Evolutionary conservation across 2,329 filamentous ascomycete genomes (phyloP), one percentile per base, ranked within the genome.

Genomic region (Claviceps citrina): DNA sequence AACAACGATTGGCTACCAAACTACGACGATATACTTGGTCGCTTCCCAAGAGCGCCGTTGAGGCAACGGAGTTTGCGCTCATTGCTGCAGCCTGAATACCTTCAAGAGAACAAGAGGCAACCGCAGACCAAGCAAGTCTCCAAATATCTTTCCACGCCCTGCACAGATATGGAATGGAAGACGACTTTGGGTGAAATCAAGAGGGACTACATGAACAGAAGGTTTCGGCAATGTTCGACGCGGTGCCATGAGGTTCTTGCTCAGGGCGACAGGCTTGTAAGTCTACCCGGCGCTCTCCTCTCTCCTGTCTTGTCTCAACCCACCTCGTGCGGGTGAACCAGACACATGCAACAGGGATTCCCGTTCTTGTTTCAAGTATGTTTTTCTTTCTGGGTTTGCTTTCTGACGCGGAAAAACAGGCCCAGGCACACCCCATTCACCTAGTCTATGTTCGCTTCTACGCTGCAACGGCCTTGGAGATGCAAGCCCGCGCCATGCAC

Each of bases 401-500:
- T 30, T 15, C n/a, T 16, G 28, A 40, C 26, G 15, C 31, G 27
- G n/a, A n/a, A 8, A 30, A 28, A 16, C 34, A 55, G 54, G 59
- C 59, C 10, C 51, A 60, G 20, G 57, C 69, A 16, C 68, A 74
- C 49, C 67, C 70, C 2, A 58, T 69, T 6, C 68, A 76, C 49
- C 59, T 74, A 26, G 69, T 76, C 46, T 75, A 73, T 44, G 61
- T 77, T 5, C 66, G 73, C 51, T 76, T 76, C 52, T 77, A 76
- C 45, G 72, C 71, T n/a, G 73, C 73, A 16, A 67, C 63, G n/a
- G 68, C 72, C 12, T 62, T 73, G 31, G 73, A 76, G 49, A 67
- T 69, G 59, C 70, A 71, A 47, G 70, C 70, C 1, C 63, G 65
- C 22, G 60, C 64, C 27, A 56, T 73, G 7, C 62, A 63, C 13